These are phyloP conservation scores for Yarrowia sp. DNA, from an alignment of 805 yeast genomes.

Conservation along the genomic window DNA sequence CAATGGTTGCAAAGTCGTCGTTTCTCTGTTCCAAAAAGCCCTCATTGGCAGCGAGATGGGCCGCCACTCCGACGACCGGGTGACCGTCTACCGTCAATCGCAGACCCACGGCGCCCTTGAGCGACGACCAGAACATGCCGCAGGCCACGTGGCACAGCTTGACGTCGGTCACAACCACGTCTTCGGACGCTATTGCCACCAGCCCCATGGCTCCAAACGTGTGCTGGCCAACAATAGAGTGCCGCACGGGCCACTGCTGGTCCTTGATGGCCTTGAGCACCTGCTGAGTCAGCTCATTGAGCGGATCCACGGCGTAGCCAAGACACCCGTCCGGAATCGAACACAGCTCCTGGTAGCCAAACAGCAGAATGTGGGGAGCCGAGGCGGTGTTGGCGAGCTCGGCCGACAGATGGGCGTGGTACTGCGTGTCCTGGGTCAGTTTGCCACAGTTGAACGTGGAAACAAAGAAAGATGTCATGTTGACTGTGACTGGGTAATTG, in stretches of 20 bases:
- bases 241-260: constrained; percentile 1
- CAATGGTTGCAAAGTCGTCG: constrained; percentile 57
- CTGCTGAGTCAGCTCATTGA: constrained; percentile 46
- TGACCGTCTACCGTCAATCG: constrained; percentile 54
- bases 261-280: constrained; percentile 46
- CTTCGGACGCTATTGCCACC: constrained; percentile 41
- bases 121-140: constrained; percentile 66
- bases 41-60: constrained; percentile 83
- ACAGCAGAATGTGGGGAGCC: constrained; percentile 46
- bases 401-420: constrained; percentile 40
- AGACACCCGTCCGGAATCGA: constrained; percentile 50
- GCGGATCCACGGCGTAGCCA: constrained; percentile 42
- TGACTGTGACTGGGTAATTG: background rate
- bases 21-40: constrained; percentile 66
- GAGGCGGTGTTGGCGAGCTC: constrained; percentile 10
- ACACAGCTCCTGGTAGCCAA: constrained; percentile 51
- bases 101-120: constrained; percentile 78
- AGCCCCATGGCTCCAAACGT: constrained; percentile 43
- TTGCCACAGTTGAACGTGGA: constrained; percentile 48
- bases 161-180: constrained; percentile 58
- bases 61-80: constrained; percentile 62
- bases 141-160: constrained; percentile 46
- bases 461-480: constrained; percentile 40
- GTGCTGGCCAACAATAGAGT: constrained; percentile 3
- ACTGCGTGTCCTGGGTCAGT: constrained; percentile 41